Conservation (phyloP, 345 rosid genomes). For the Citrus mangshanensis region DNA sequence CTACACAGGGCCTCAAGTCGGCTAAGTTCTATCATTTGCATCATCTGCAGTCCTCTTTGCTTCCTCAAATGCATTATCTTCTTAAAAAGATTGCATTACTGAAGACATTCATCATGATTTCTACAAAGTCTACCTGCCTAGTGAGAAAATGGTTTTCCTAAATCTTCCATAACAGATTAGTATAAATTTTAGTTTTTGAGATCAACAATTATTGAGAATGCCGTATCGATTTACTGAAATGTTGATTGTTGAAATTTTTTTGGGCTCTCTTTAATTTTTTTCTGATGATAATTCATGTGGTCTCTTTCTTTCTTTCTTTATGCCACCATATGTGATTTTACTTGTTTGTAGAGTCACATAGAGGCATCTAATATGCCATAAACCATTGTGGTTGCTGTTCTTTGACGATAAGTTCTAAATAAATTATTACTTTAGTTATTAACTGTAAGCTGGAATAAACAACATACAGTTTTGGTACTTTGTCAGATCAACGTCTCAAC, state of each 20-base stretch:
- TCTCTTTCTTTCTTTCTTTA: neutral
- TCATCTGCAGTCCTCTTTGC: neutral
- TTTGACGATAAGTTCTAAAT: neutral
- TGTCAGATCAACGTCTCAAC: slow-evolving; percentile 86
- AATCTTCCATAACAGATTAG: neutral
- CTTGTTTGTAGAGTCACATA: neutral
- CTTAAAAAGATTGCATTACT: neutral
- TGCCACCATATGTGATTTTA: neutral
- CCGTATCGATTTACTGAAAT: neutral
- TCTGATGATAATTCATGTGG: neutral
- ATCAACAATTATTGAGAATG: neutral
- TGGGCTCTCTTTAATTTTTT: neutral
- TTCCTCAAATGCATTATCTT: neutral
- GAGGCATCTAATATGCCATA: neutral
- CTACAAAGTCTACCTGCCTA: neutral
- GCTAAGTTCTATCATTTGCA: neutral
- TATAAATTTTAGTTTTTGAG: neutral
- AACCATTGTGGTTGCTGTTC: neutral
- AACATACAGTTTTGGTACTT: slow-evolving; percentile 16
- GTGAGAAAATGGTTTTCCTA: neutral
- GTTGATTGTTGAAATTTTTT: neutral
- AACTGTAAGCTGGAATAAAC: slow-evolving; percentile 14
- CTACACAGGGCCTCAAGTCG: neutral
- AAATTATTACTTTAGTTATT: neutral
- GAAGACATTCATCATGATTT: neutral